Evolutionary conservation across 2,329 filamentous ascomycete genomes (phyloP), one percentile per base, ranked within the genome.

Genomic region (Fusarium duplospermum): DNA sequence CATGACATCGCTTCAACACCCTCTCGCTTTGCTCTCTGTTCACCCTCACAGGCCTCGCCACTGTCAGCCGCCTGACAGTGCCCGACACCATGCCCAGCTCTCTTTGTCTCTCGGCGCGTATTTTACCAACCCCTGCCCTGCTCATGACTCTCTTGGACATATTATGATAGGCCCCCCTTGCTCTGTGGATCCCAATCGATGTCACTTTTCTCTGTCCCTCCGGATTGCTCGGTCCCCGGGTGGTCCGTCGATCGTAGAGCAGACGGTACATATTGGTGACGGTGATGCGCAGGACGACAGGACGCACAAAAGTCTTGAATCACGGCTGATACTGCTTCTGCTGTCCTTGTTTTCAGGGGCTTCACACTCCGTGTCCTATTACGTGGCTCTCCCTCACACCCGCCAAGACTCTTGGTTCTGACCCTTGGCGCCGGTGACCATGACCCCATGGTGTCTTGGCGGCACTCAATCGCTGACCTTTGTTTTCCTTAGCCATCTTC

Each of bases 391-490:
- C 20, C 42, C 29, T 42, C 67, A 36, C 52, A 29, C 24, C 52
- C 59, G 76, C 75, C 74, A 75, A 75, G 73, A 56, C 70, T 14
- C 52, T 60, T 40, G 38, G 42, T 31, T 47, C 58, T 42, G 57
- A 60, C 57, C 29, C 24, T 40, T 20, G 38, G 36, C 71, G 42
- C 24, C 64, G 61, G 63, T 57, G 68, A 54, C 63, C 62, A 63
- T 75, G 69, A 59, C 47, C 58, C 56, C 59, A 50, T 64, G 38
- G 61, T 35, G 59, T 67, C 72, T 74, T 74, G 72, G 72, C 72
- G 11, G 18, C 33, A 31, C 52, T 56, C 52, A 56, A 56, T 33
- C 50, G 50, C 16, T 31, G 29, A 13, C 14, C 56, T 36, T 40
- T 45, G 8, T 29, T 14, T 56, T 56, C 9, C 52, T 56, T 13